Evolutionary conservation across 495 filamentous ascomycete genomes (phyloP), one percentile per base, ranked within the genome.

Genomic region (Podospora anserina): DNA sequence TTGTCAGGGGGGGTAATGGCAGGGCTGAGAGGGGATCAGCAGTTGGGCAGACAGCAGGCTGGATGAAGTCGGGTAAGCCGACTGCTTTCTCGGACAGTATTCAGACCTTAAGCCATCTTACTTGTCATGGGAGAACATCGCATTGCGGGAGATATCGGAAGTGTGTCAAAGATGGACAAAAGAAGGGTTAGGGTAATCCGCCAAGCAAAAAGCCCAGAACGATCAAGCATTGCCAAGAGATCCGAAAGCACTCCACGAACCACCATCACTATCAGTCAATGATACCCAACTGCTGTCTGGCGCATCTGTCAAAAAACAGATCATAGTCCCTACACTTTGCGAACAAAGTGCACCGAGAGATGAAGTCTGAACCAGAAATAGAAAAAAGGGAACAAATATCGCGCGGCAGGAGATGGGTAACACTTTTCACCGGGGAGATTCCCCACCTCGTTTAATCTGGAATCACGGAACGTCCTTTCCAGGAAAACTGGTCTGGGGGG

Each of bases 381-480:
- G 39, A 5, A 49, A 49, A 49, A 49, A 16, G 39, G 39, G 39
- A 6, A 49, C 9, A 58, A 58, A 58, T 26, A 58, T 58, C 55
- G 6, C 23, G 55, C n/a, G 55, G 55, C n/a, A 20, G 23, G n/a
- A 19, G 23, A 58, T 19, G 55, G 30, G 30, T 3, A 5, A 32
- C 30, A 23, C 23, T 23, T 7, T 32, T 32, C 55, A 58, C n/a
- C 55, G 18, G 54, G 55, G 55, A 58, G 4, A 20, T 58, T 58
- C 55, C 55, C 55, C 55, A 58, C 55, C 18, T 58, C n/a, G n/a
- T 58, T 58, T 26, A 58, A 58, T 58, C n/a, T 58, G 55, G 55
- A 58, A 58, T 19, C 55, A 20, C 55, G 55, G 55, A 58, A 58
- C 55, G 55, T 58, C n/a, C n/a, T 26, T 58, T 58, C 55, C 55